Evolutionary conservation across 2,329 filamentous ascomycete genomes (phyloP), one percentile per base, ranked within the genome.

Genomic region (Hirsutella thompsonii): DNA sequence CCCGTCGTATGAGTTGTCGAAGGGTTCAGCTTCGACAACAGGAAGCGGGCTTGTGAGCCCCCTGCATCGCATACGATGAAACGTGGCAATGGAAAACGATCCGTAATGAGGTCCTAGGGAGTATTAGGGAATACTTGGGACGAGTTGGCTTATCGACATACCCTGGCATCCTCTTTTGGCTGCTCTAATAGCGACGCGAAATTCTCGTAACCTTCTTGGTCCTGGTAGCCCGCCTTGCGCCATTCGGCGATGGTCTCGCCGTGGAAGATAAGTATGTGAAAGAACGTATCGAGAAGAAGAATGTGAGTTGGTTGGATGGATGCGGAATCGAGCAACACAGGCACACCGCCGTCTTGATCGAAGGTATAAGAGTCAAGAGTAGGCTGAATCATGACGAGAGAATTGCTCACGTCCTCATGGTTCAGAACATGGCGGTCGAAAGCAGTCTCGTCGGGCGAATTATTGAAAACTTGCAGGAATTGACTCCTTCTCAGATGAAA

Each of bases 1-100:
- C 87, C 86, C 1, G 83, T 89, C 0, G 92, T 95, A 61, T 98
- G 92, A 13, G 92, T 98, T 4, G 92, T 98, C 2, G 86, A 94
- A 1, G 92, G 92, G 64, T 98, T 98, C 45, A 98, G 78, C 68
- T 98, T 98, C 33, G 88, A 94, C 36, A 98, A 71, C 43, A 98
- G 66, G 76, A 98, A 98, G 67, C 92, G 87, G 39, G 92, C 92
- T 60, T 98, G 92, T 1, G 92, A 96, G 41, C 92, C 92, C 50
- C 92, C 92, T n/a, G 90, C 89, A 59, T 98, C 92, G 55, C 92
- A 98, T 40, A 98, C 88, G 55, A 98, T 95, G 69, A 98, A 98
- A 45, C 92, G 85, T 18, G 92, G 92, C 5, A 98, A 76, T n/a
- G 92, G 92, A 69, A 98, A 98, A 39, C 92, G 85, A 55, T 98